phyloP scores from a whole-genome alignment of 495 filamentous ascomycete species.

The Penicillium daleae region DNA sequence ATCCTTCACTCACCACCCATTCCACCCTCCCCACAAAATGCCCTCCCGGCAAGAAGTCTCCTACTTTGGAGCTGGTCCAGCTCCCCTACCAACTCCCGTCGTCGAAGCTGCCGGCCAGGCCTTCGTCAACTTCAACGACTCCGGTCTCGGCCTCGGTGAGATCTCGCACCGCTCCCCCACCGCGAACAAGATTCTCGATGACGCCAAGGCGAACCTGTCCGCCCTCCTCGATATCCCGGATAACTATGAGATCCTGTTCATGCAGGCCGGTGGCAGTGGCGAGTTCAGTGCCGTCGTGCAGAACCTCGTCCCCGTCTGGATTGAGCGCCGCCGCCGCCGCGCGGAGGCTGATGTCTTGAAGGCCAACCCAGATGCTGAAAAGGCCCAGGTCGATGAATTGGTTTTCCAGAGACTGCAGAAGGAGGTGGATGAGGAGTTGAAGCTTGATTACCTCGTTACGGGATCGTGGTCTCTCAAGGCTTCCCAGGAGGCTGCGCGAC shows the following conservation, averaged over 20 bases:
- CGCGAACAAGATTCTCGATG: constrained; percentile 69
- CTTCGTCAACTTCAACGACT: constrained; percentile 80
- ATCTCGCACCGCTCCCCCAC: constrained; percentile 86
- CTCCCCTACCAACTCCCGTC: constrained; percentile 76
- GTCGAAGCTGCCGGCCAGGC: constrained; percentile 73
- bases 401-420: constrained; percentile 60
- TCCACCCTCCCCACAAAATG: constrained; percentile 20
- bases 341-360: constrained; percentile 41
- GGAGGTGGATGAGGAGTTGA: constrained; percentile 67
- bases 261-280: constrained; percentile 82
- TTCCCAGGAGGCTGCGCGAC: constrained; percentile 76
- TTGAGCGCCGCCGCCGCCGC: constrained; percentile 59
- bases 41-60: constrained; percentile 60
- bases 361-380: constrained; percentile 36
- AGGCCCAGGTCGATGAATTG: constrained; percentile 52
- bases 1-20: neutral
- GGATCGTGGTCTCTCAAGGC: constrained; percentile 92
- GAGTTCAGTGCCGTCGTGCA: constrained; percentile 81
- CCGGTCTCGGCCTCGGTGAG: constrained; percentile 73
- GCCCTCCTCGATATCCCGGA: constrained; percentile 73
- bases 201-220: constrained; percentile 66
- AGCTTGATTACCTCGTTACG: constrained; percentile 88
- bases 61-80: constrained; percentile 89
- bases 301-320: constrained; percentile 82
- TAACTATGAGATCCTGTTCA: constrained; percentile 77